Evolutionary conservation across 257 asterid genomes (phyloP).

Genomic region (Nicotiana tomentosiformis): DNA sequence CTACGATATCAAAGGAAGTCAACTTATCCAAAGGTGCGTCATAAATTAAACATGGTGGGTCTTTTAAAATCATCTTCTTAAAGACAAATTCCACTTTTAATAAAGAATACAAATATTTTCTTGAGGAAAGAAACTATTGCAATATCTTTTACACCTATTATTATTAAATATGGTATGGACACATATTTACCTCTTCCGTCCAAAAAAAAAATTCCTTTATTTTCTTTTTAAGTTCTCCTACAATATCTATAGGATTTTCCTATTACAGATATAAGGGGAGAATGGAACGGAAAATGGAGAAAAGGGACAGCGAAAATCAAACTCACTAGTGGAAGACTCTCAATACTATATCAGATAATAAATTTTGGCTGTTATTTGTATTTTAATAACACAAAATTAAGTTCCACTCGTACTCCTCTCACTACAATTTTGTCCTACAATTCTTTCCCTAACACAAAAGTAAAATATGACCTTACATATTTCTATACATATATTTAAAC

Average conservation of each 20-base stretch:
- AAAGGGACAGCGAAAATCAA: neutral
- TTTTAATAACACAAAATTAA: neutral
- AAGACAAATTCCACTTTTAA: neutral
- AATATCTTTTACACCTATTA: neutral
- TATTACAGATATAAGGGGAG: neutral
- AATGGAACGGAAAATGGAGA: neutral
- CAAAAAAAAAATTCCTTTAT: neutral
- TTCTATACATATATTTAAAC: neutral
- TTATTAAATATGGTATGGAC: neutral
- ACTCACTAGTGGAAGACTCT: neutral
- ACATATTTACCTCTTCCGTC: neutral
- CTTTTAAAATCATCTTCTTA: neutral
- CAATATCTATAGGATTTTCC: neutral
- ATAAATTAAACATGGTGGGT: neutral
- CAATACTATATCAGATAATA: neutral
- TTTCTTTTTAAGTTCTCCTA: neutral
- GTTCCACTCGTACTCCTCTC: neutral
- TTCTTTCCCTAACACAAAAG: neutral
- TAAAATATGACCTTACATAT: neutral
- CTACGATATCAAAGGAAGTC: neutral
- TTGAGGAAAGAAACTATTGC: neutral
- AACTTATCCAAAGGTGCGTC: neutral
- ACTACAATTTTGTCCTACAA: neutral
- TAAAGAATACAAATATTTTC: neutral
- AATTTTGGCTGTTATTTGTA: neutral